Conservation (phyloP, 306 rosid species). For the Citrullus colocynthis region DNA sequence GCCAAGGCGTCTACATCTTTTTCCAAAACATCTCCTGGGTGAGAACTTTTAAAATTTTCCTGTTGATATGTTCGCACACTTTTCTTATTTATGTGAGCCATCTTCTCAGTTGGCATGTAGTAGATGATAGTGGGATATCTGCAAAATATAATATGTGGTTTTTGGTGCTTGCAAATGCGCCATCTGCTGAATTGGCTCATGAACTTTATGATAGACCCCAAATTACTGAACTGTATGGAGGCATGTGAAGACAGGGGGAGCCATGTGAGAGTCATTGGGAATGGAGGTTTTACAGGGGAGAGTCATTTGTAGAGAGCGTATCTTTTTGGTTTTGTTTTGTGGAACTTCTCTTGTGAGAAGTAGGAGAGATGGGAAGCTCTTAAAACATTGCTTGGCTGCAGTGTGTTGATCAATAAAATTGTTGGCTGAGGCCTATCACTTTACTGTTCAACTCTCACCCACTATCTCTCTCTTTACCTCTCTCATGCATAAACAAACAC, state of each 20-base stretch:
- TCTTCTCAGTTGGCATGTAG: background rate
- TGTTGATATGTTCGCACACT: background rate
- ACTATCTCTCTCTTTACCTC: background rate
- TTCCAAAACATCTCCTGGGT: constrained; percentile 46
- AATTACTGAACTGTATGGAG: background rate
- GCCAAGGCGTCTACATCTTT: constrained; percentile 57
- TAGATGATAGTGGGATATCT: background rate
- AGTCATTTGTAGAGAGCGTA: background rate
- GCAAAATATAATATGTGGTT: background rate
- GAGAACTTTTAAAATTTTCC: constrained; percentile 18
- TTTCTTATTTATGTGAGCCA: background rate
- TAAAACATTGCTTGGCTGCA: background rate
- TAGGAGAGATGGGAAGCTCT: background rate
- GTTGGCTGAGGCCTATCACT: background rate
- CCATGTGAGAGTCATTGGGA: background rate
- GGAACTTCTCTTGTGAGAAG: background rate
- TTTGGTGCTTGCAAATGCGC: background rate
- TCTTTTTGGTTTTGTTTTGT: background rate
- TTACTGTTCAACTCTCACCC: background rate
- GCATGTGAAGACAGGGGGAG: background rate
- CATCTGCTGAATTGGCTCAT: background rate
- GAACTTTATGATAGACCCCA: background rate
- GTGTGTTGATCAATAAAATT: background rate
- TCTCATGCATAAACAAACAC: background rate
- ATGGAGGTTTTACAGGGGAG: background rate